Evolutionary conservation across 768 basidiomycete genomes (phyloP), one percentile per base, ranked within the genome.

Genomic region (Collybiopsis confluens): DNA sequence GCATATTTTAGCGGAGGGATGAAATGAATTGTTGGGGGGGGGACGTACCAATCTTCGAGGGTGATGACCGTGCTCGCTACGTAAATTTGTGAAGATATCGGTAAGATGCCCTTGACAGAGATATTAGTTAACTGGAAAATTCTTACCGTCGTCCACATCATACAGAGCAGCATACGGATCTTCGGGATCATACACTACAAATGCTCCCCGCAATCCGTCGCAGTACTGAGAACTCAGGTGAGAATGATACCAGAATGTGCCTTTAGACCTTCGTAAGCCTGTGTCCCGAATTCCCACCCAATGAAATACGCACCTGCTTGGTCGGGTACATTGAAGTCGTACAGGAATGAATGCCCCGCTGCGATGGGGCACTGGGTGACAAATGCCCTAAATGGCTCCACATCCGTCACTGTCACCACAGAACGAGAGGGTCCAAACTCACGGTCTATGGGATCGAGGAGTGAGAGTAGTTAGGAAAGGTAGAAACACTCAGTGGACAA

Each of bases 141-240:
- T 45, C 45, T 16, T 10, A 54, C 58, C 71, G 45, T 64, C 58
- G 45, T 64, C 63, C 20, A 64, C 54, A 37, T 64, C 63, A 46
- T 64, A 64, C 13, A 62, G 50, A 23, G 33, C 23, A 27, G 41
- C 42, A 28, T 55, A 50, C 1, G 61, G 61, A 54, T 61, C 61
- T 18, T 57, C n/a, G 15, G 61, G 66, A 26, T 70, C 69, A 36
- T 71, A 68, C 8, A 73, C 59, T 15, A 75, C 59, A 18, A 73
- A n/a, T 4, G 67, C 63, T 2, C 73, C 74, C 24, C 73, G 64
- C 48, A 75, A 61, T 0, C 73, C 74, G 33, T 75, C 74, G 33
- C 73, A 75, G 50, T 74, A 74, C 55, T 74, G 73, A 18, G 63
- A 60, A 60, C 42, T 69, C 53, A 52, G 70, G 70, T 26, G 65